Conservation (phyloP, 768 basidiomycete species). For the Candolleomyces aberdarensis region DNA sequence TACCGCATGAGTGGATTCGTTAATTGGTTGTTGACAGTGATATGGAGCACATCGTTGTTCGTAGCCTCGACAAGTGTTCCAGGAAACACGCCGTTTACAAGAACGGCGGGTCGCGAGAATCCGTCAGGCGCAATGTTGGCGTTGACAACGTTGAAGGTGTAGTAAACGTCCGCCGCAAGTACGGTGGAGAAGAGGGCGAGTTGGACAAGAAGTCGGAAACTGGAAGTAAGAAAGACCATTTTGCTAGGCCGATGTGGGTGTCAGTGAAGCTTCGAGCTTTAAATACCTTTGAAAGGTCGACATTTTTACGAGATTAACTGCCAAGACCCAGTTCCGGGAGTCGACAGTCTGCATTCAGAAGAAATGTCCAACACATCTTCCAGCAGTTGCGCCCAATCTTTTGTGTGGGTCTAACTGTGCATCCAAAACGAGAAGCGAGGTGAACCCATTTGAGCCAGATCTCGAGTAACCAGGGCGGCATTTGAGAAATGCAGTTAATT, state of each 20-base stretch:
- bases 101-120: slow-evolving; percentile 28
- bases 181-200: slow-evolving; percentile 2
- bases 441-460: too few relatives aligned
- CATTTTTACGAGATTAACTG: too few relatives aligned
- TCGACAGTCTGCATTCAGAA: too few relatives aligned
- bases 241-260: background rate
- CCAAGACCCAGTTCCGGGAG: too few relatives aligned
- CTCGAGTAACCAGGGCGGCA: too few relatives aligned
- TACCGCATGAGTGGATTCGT: slow-evolving; percentile 30
- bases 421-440: too few relatives aligned
- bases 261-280: too few relatives aligned
- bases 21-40: slow-evolving; percentile 29
- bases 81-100: slow-evolving; percentile 39
- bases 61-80: slow-evolving; percentile 38
- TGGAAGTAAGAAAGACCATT: slow-evolving; percentile 6
- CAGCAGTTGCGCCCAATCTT: too few relatives aligned
- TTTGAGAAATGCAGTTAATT: too few relatives aligned
- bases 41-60: slow-evolving; percentile 32
- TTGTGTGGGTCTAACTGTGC: too few relatives aligned
- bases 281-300: too few relatives aligned
- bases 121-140: slow-evolving; percentile 15
- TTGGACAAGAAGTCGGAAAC: background rate
- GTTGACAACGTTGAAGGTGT: slow-evolving; percentile 9
- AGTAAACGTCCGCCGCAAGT: slow-evolving; percentile 6
- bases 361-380: too few relatives aligned